phyloP scores from a whole-genome alignment of 768 basidiomycete genomes.

The Lentinula sp. region DNA sequence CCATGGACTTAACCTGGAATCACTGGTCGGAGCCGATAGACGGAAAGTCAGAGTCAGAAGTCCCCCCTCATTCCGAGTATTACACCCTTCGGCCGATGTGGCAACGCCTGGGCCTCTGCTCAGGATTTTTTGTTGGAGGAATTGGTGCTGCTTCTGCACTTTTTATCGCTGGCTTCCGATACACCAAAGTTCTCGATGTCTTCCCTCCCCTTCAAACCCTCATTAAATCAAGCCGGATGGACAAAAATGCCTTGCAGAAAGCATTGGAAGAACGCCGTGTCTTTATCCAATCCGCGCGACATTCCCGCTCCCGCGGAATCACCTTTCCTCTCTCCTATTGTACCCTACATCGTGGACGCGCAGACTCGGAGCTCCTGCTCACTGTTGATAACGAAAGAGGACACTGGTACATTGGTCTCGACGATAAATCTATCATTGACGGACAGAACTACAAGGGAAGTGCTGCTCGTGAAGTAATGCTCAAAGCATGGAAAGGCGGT shows the following conservation, averaged over 20 bases:
- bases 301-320: constrained; percentile 20
- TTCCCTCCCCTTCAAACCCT: constrained; percentile 12
- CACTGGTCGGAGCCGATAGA: constrained; percentile 4
- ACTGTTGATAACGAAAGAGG: constrained; percentile 22
- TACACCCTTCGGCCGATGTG: constrained; percentile 25
- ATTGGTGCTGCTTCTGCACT: constrained; percentile 23
- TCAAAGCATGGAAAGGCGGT: constrained; percentile 21
- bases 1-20: constrained; percentile 6
- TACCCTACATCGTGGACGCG: constrained; percentile 24
- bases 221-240: neutral
- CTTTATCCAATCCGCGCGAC: constrained; percentile 26
- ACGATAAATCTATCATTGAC: constrained; percentile 19
- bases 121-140: constrained; percentile 22
- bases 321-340: constrained; percentile 20
- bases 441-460: constrained; percentile 13
- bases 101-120: constrained; percentile 25
- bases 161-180: constrained; percentile 22
- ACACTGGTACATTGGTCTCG: constrained; percentile 28
- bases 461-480: constrained; percentile 20
- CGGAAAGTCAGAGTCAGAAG: constrained; percentile 1
- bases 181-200: constrained; percentile 25
- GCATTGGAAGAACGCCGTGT: constrained; percentile 16
- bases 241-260: neutral
- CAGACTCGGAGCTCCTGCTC: constrained; percentile 25
- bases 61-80: constrained; percentile 4